Evolutionary conservation across 345 rosid genomes (phyloP).

Genomic region (Ceriops zippeliana): DNA sequence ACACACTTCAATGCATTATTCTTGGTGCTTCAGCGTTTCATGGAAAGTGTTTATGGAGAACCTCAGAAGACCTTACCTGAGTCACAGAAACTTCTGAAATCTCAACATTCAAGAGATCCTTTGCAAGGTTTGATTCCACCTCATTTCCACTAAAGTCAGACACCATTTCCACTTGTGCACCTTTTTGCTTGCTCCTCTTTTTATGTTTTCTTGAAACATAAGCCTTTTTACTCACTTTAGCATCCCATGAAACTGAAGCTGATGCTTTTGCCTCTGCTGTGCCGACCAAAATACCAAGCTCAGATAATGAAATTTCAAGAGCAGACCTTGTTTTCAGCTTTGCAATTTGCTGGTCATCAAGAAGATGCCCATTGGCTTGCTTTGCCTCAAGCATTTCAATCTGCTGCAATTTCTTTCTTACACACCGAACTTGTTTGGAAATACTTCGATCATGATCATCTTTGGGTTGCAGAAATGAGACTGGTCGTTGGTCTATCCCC

Average conservation of each 20-base stretch:
- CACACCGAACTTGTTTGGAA: slow-evolving; percentile 67
- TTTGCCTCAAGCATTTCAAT: slow-evolving; percentile 88
- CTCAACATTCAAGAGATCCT: slow-evolving; percentile 33
- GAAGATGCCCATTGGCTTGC: slow-evolving; percentile 60
- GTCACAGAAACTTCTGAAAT: slow-evolving; percentile 31
- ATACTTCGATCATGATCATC: slow-evolving; percentile 47
- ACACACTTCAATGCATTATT: not conserved
- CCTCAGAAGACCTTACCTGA: slow-evolving; percentile 40
- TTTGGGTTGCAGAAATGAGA: slow-evolving; percentile 57
- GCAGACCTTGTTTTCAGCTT: slow-evolving; percentile 67
- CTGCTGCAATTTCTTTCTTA: slow-evolving; percentile 88
- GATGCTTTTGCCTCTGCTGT: slow-evolving; percentile 31
- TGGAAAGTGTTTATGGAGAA: slow-evolving; percentile 1
- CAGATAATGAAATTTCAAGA: slow-evolving; percentile 66
- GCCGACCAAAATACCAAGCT: slow-evolving; percentile 64
- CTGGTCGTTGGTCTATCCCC: slow-evolving; percentile 37
- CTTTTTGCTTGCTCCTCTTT: slow-evolving; percentile 59
- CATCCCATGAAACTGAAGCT: slow-evolving; percentile 40
- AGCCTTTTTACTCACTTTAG: slow-evolving; percentile 50
- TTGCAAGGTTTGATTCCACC: slow-evolving; percentile 28
- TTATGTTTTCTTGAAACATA: slow-evolving; percentile 55
- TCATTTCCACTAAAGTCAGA: slow-evolving; percentile 37
- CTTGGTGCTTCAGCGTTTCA: not conserved
- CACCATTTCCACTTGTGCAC: slow-evolving; percentile 35
- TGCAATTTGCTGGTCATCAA: slow-evolving; percentile 90